Conservation (phyloP, 192 early-diverging fungal genomes). For the Gryganskiella cystojenkinii region DNA sequence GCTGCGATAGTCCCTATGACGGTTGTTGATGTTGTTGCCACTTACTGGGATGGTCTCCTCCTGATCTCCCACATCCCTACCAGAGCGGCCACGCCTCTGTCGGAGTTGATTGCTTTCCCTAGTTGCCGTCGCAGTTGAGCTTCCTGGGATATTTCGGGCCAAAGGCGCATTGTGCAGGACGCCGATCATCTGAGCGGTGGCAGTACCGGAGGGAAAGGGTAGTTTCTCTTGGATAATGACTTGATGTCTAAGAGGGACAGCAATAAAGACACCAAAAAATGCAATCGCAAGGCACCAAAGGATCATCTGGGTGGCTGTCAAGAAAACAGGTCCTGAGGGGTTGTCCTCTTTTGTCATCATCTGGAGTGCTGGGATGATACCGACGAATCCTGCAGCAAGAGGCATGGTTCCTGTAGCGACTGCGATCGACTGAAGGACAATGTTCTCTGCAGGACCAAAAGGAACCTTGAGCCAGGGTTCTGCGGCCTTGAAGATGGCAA, state of each 20-base stretch:
- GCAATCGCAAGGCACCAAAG: conserved; percentile 82
- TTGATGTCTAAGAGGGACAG: conserved; percentile 79
- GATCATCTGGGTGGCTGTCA: conserved; percentile 63
- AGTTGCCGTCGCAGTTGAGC: neutral
- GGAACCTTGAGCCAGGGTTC: conserved; percentile 53
- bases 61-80: conserved; percentile 9
- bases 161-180: conserved; percentile 73
- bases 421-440: conserved; percentile 84
- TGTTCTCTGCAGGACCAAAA: conserved; percentile 87
- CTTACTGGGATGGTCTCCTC: conserved; percentile 19
- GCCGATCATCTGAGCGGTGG: conserved; percentile 86
- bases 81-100: neutral
- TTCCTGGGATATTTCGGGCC: conserved; percentile 12
- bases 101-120: neutral
- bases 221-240: conserved; percentile 87
- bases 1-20: conserved; percentile 11
- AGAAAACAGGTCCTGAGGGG: conserved; percentile 59
- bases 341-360: conserved; percentile 70
- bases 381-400: conserved; percentile 82
- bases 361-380: conserved; percentile 84
- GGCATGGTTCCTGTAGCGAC: conserved; percentile 91
- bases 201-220: conserved; percentile 87
- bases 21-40: conserved; percentile 4
- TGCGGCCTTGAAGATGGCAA: conserved; percentile 78
- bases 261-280: conserved; percentile 94